Conservation (phyloP, 2,329 filamentous ascomycete species). For the Samsoniella hepiali region DNA sequence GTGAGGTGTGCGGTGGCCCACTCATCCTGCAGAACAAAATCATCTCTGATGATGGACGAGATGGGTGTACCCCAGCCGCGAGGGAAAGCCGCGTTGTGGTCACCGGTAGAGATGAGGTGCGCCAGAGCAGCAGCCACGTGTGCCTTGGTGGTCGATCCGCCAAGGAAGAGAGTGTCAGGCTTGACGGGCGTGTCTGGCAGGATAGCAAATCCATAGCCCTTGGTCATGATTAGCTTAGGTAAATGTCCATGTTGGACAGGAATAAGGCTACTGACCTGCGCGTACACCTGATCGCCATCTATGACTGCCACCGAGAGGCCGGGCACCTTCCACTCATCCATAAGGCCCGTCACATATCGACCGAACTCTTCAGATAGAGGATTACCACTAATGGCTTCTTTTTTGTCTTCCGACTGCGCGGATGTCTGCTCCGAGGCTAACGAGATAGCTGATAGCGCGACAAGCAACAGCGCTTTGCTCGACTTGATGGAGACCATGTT, state of each 20-base stretch:
- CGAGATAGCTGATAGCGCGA: neutral
- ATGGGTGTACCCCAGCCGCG: conserved; percentile 46
- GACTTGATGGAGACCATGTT: neutral
- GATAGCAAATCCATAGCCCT: neutral
- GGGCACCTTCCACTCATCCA: conserved; percentile 29
- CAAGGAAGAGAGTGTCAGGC: neutral
- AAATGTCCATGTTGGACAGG: neutral
- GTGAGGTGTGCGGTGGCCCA: conserved; percentile 48
- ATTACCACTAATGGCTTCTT: neutral
- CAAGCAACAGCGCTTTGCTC: neutral
- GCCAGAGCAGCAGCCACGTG: neutral
- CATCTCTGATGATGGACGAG: conserved; percentile 44
- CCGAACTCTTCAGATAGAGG: conserved; percentile 23
- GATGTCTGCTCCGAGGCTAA: neutral
- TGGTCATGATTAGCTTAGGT: neutral
- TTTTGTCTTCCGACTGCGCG: neutral
- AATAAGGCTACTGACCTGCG: conserved; percentile 23
- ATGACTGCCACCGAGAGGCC: conserved; percentile 29
- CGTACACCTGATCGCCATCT: conserved; percentile 26
- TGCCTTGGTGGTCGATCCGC: conserved; percentile 6
- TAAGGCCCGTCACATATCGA: conserved; percentile 17
- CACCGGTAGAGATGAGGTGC: neutral
- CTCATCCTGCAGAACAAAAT: conserved; percentile 48
- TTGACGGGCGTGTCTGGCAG: neutral
- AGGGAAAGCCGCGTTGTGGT: neutral